Conservation (phyloP, 306 rosid genomes). For the Argentina anserina region DNA sequence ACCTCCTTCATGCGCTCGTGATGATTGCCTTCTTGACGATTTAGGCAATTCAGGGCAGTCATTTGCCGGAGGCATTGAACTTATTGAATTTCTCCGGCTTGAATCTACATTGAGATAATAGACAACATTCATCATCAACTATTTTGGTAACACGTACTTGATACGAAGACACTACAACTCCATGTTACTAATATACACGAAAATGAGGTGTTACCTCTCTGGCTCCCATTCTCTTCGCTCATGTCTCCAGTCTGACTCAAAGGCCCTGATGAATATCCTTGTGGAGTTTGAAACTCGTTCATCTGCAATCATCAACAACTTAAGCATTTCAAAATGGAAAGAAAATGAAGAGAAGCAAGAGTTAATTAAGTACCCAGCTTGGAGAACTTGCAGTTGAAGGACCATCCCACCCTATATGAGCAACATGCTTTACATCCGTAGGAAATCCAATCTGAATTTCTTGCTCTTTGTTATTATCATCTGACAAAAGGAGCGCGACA, state of each 20-base stretch:
- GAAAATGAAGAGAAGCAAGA: not conserved
- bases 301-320: slow-evolving; percentile 43
- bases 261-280: slow-evolving; percentile 37
- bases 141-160: not conserved
- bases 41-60: slow-evolving; percentile 44
- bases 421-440: slow-evolving; percentile 95
- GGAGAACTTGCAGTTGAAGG: slow-evolving; percentile 67
- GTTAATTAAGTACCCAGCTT: slow-evolving; percentile 60
- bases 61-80: slow-evolving; percentile 14
- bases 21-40: slow-evolving; percentile 40
- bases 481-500: slow-evolving; percentile 29
- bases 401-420: slow-evolving; percentile 88
- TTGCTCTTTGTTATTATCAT: slow-evolving; percentile 62
- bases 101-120: slow-evolving; percentile 27
- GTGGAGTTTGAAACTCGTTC: slow-evolving; percentile 45
- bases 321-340: not conserved
- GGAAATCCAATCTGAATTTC: slow-evolving; percentile 84
- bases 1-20: not conserved
- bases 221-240: slow-evolving; percentile 14
- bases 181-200: not conserved
- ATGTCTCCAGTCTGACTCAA: slow-evolving; percentile 22
- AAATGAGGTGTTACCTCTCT: slow-evolving; percentile 26
- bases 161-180: not conserved
- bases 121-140: not conserved
- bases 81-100: slow-evolving; percentile 19